Base-by-base conservation (phyloP, 78 protist species). In the Dictyostelium firmibasis region DNA sequence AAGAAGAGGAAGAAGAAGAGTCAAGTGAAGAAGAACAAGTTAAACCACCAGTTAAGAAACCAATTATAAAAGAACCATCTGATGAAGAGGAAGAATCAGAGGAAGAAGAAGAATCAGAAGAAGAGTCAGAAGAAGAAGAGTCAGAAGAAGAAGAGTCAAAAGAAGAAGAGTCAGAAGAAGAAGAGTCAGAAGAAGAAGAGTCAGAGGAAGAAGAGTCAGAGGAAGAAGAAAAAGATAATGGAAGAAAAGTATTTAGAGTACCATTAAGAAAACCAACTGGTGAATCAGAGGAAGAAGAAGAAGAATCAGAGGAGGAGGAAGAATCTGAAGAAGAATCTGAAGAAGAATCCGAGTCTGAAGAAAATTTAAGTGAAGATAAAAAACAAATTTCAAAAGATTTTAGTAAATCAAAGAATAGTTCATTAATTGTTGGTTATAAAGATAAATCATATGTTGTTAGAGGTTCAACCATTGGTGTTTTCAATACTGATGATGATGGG, bases 391-490 rank as follows among this genome's bases (percentile, higher is more conserved):
- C 76, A 20, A 62, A 81, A 44, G 92, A 76, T 77, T 41, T 74
- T 35, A 47, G 43, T 25, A 67, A 67, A 43, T 53, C 94, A 11
- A 89, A 81, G 36, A 89, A 89, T 47, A 89, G 94, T 50, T 83
- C 84, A 23, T 62, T 89, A n/a, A 10, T 89, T 9, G 94, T 89
- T 44, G 94, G 94, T 33, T 89, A 89, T 14, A 93, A 93, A 53
- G 97, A 94, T 77, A 27, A 93, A 50, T 84, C 97, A 69, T 94
- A 60, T 62, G 93, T 94, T 23, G 86, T 91, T 18, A 43, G 97
- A 74, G 97, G 97, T 2, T 94, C 97, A 23, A 87, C 84, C 0
- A 86, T 94, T 83, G 97, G 97, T 72, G 97, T 94, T n/a, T 94
- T 94, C 53, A 83, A 47, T 60, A 88, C 85, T 8, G 93, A 78